Conservation (phyloP, 176 grass and related monocot species). For the Thinopyrum elongatum region DNA sequence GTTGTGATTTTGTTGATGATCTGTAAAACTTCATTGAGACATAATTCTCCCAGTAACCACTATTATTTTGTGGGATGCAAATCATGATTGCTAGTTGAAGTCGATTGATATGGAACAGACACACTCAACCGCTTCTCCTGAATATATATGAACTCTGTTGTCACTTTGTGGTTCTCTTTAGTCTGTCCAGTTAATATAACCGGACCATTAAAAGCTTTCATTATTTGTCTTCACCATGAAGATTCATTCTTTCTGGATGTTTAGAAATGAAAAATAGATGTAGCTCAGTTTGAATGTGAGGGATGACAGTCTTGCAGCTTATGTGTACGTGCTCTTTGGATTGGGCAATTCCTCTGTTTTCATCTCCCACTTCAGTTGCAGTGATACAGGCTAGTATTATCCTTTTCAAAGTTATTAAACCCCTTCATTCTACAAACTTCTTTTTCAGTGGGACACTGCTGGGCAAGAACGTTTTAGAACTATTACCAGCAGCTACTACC, state of each 20-base stretch:
- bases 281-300: neutral
- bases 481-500: conserved; percentile 91
- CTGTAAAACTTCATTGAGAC: neutral
- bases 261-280: neutral
- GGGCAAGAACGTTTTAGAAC: conserved; percentile 93
- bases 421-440: neutral
- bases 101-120: neutral
- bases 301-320: neutral
- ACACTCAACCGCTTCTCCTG: neutral
- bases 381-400: neutral
- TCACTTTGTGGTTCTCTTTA: neutral
- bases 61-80: neutral
- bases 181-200: neutral
- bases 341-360: neutral
- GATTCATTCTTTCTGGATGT: neutral
- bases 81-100: neutral
- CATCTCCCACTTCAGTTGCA: neutral
- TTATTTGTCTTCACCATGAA: neutral
- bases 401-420: neutral
- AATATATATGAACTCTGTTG: neutral
- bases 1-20: neutral
- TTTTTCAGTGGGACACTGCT: conserved; percentile 82
- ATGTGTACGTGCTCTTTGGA: neutral
- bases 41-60: neutral
- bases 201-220: no score